Evolutionary conservation across 345 rosid species (phyloP).

Genomic region (Euphorbia lathyris): DNA sequence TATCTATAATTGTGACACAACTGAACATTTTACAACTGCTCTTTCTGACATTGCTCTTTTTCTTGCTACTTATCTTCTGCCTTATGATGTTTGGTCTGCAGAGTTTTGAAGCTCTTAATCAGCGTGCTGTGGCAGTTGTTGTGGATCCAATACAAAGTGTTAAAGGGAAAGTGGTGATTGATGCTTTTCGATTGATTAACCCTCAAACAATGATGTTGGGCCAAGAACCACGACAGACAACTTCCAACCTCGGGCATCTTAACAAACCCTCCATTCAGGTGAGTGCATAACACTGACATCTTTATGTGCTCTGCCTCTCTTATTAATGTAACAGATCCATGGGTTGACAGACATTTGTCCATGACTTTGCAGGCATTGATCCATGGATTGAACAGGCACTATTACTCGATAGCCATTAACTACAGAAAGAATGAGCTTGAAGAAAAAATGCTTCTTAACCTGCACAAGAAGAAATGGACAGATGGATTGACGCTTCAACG

Average conservation of each 20-base stretch:
- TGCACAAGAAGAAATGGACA: slow-evolving; percentile 99
- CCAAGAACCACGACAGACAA: slow-evolving; percentile 97
- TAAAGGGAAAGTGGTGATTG: slow-evolving; percentile 97
- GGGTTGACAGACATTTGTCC: slow-evolving; percentile 12
- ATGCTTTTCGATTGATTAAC: slow-evolving; percentile 92
- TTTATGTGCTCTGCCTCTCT: background rate
- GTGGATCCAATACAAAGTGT: slow-evolving; percentile 99
- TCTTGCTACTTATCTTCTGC: background rate
- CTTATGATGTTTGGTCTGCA: slow-evolving; percentile 28
- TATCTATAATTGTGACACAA: no score
- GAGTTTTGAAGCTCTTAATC: slow-evolving; percentile 99
- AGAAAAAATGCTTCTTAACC: slow-evolving; percentile 95
- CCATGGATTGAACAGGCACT: slow-evolving; percentile 96
- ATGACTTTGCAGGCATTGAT: slow-evolving; percentile 73
- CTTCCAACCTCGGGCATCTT: slow-evolving; percentile 96
- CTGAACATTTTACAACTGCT: background rate
- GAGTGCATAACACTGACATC: slow-evolving; percentile 19
- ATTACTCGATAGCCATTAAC: slow-evolving; percentile 96
- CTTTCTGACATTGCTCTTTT: background rate
- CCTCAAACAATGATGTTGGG: slow-evolving; percentile 99
- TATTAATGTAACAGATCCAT: no score
- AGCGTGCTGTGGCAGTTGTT: slow-evolving; percentile 97
- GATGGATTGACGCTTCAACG: slow-evolving; percentile 87
- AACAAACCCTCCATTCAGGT: slow-evolving; percentile 99
- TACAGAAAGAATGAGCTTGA: slow-evolving; percentile 96